Evolutionary conservation across 2,329 filamentous ascomycete genomes (phyloP), one percentile per base, ranked within the genome.

Genomic region (Metarhizium album): DNA sequence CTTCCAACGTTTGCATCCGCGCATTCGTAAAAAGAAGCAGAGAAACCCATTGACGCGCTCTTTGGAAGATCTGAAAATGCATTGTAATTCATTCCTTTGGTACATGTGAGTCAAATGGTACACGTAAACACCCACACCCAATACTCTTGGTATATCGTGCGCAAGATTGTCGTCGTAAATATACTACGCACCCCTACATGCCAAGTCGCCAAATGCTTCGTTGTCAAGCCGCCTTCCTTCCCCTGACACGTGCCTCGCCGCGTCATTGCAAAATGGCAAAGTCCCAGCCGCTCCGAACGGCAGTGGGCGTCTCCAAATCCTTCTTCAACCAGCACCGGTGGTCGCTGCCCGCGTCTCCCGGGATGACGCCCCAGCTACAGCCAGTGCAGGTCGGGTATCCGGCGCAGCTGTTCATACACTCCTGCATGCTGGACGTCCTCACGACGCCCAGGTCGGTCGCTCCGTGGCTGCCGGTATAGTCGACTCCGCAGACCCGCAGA

Each of bases 301-400:
- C 53, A 43, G 67, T 66, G 3, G 62, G 50, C 45, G 54, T 56
- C 47, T 55, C 61, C 53, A 75, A 53, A 33, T 64, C 58, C 6
- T 60, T 61, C 59, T 75, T 75, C 50, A 75, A 54, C 66, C 67
- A 75, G 56, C 73, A 75, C 4, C 63, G 62, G 48, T 71, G 70
- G 49, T 67, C 62, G 37, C 61, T 60, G 1, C 66, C 66, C 11
- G 61, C 52, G 43, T 72, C 71, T n/a, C 69, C 68, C 0, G 65
- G 54, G 8, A 73, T 61, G 46, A 67, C 64, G 2, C 73, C 73
- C 72, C 72, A 75, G 9, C 70, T 68, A 46, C 66, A 71, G 4
- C 67, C 73, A 1, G 66, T 67, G 54, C 72, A 75, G 18, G 61
- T 63, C 2, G 57, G 46, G 9, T 64, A 67, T 4, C 64, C 64